Evolutionary conservation across 768 basidiomycete species (phyloP), one percentile per base, ranked within the genome.

Genomic region (Crassisporium funariophilum): DNA sequence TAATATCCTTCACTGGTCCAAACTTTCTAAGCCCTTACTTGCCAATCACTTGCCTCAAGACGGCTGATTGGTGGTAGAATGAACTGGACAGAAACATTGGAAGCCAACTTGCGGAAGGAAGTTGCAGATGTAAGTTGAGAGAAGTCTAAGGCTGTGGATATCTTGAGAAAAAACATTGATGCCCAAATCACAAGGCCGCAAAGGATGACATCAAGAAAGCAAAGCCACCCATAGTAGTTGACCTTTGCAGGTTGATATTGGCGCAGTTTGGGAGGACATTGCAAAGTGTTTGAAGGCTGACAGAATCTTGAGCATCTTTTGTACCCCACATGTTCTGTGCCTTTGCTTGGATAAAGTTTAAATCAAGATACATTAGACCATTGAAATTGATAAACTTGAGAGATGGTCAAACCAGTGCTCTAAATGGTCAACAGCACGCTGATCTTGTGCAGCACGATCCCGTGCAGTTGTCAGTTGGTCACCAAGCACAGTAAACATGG

Each of bases 371-470:
- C 56, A 57, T 57, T 2, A 58, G 36, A 2, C 55, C 55, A 17
- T 48, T 58, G 47, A 48, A 20, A 58, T 56, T 8, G 43, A 22
- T 17, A 58, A 53, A 29, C 55, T 49, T 5, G 51, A 53, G 4
- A 58, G 29, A 27, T 53, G 54, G 36, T 58, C 54, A 48, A 58
- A 46, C 11, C 44, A 41, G 33, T 50, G 19, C 20, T 15, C 15
- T 8, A 55, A 58, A 2, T 47, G 38, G 24, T 58, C 57, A 16
- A 58, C 51, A 15, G 48, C 45, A 19, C 55, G 47, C 46, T 58
- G 57, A 38, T 56, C 57, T 42, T 58, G 57, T 0, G 56, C 56
- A 2, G 53, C 49, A 44, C 49, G 54, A 29, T 54, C 56, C 0
- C 54, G 53, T 1, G 39, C 56, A 23, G 56, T 57, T 9, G 56